Conservation (phyloP, 2,329 filamentous ascomycete genomes). For the Ceratocystis papillata region DNA sequence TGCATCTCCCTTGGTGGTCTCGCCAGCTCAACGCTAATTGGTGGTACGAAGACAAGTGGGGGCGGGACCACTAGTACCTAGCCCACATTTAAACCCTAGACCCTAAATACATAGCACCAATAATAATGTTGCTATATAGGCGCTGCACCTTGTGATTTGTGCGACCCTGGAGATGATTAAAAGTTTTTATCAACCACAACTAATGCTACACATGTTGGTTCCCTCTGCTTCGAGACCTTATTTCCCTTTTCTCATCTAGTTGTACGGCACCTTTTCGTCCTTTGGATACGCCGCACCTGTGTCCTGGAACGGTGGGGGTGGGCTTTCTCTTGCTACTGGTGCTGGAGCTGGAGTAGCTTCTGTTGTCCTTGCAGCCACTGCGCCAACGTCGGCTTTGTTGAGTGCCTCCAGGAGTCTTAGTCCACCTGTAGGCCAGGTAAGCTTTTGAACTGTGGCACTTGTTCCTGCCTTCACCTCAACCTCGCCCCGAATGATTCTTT, state of each 20-base stretch:
- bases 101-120: neutral
- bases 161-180: neutral
- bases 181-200: too few species aligned
- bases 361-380: neutral
- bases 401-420: constrained; percentile 15
- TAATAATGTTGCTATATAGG: neutral
- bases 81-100: neutral
- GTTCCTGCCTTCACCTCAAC: neutral
- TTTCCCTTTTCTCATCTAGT: neutral
- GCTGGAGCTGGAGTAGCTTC: neutral
- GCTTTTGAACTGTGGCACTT: neutral
- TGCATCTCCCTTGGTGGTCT: neutral
- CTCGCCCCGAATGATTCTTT: constrained; percentile 40
- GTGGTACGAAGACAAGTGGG: neutral
- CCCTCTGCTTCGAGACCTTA: neutral
- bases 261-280: too few species aligned
- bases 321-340: neutral
- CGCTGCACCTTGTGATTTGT: neutral
- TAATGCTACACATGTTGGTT: too few species aligned
- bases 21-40: neutral
- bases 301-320: neutral
- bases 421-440: constrained; percentile 17
- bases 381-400: constrained; percentile 8
- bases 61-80: neutral
- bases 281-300: neutral